Evolutionary conservation across 2,329 filamentous ascomycete species (phyloP).

Genomic region (Paramyrothecium sp.): DNA sequence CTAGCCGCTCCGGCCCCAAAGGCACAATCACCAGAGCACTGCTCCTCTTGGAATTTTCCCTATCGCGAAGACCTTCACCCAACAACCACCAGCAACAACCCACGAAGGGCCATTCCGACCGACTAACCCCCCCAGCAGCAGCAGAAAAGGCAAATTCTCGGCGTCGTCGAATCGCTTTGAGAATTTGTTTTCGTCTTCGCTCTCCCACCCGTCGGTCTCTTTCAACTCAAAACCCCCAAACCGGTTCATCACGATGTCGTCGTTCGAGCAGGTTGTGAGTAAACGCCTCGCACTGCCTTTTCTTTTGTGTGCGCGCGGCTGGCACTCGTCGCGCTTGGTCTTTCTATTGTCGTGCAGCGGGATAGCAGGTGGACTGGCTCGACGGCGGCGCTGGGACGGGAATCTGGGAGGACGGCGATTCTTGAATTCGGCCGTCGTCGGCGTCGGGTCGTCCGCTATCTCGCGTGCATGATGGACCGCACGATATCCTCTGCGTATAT

Average conservation of each 20-base stretch:
- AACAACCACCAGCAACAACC: slow-evolving; percentile 29
- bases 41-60: slow-evolving; percentile 40
- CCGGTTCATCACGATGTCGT: slow-evolving; percentile 58
- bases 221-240: slow-evolving; percentile 27
- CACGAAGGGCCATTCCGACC: slow-evolving; percentile 15
- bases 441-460: background rate
- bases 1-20: slow-evolving; percentile 31
- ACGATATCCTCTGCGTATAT: background rate
- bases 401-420: too few species aligned
- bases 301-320: background rate
- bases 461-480: background rate
- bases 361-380: too few species aligned
- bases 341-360: too few species aligned
- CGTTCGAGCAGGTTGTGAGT: slow-evolving; percentile 72
- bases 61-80: slow-evolving; percentile 38
- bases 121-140: slow-evolving; percentile 41
- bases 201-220: slow-evolving; percentile 23
- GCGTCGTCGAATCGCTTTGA: slow-evolving; percentile 35
- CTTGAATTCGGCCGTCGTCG: background rate
- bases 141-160: slow-evolving; percentile 35
- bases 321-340: background rate
- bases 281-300: slow-evolving; percentile 6
- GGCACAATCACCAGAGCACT: slow-evolving; percentile 37
- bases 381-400: too few species aligned
- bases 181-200: slow-evolving; percentile 32